A percentile compares a stretch with the other conserved stretches of the same genome.
Conservation (phyloP, 78 protist genomes). For the Dictyostelium brefeldianum region DNA sequence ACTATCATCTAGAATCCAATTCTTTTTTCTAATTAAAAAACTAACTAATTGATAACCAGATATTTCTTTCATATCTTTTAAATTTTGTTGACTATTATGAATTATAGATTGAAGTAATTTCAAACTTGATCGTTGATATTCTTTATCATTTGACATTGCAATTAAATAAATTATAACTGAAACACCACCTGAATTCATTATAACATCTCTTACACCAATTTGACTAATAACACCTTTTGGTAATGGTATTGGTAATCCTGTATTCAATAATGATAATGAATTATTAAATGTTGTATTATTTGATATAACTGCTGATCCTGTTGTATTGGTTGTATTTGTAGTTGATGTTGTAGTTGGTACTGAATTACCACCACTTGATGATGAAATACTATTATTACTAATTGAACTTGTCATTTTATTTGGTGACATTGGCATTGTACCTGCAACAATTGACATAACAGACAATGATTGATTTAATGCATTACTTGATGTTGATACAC, state of each 20-base stretch:
- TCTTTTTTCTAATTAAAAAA: constrained; percentile 49
- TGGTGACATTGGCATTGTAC: constrained; percentile 18
- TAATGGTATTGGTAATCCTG: constrained; percentile 54
- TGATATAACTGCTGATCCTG: not conserved
- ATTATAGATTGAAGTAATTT: constrained; percentile 45
- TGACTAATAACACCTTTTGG: constrained; percentile 71
- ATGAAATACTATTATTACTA: not conserved
- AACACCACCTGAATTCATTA: constrained; percentile 73
- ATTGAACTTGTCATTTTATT: not conserved
- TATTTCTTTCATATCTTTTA: constrained; percentile 72
- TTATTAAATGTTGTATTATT: not conserved
- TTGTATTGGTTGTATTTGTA: not conserved
- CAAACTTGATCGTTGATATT: constrained; percentile 41
- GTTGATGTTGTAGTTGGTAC: not conserved
- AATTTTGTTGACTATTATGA: constrained; percentile 42
- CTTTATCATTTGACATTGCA: constrained; percentile 57
- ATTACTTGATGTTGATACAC: not conserved
- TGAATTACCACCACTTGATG: not conserved
- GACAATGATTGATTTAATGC: not conserved
- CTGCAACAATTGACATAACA: constrained; percentile 2
- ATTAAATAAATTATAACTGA: constrained; percentile 55
- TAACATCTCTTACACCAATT: constrained; percentile 50
- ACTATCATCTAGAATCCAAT: constrained; percentile 56
- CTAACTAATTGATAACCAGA: constrained; percentile 72
- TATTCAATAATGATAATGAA: constrained; percentile 41